phyloP scores from a whole-genome alignment of 2,329 filamentous ascomycete genomes.

The Claviceps africana region DNA sequence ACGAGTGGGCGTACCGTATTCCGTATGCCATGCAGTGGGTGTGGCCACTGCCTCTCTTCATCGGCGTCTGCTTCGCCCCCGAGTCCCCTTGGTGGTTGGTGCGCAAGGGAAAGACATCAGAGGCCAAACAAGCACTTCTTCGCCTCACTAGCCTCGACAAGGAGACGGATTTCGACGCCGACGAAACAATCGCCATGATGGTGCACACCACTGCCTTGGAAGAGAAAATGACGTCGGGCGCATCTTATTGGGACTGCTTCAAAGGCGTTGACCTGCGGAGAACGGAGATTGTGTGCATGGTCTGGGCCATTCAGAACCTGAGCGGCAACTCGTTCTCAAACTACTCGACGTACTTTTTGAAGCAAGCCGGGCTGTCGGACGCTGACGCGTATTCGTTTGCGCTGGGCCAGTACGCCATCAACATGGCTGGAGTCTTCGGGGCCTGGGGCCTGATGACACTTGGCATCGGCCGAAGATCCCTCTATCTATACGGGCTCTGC shows the following conservation, averaged over 20 bases:
- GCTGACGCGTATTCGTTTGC: constrained; percentile 43
- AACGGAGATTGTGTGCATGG: constrained; percentile 56
- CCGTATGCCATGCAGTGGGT: constrained; percentile 67
- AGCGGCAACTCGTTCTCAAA: constrained; percentile 52
- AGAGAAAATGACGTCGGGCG: constrained; percentile 57
- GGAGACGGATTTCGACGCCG: constrained; percentile 61
- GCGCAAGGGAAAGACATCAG: constrained; percentile 46
- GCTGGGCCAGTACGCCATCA: constrained; percentile 53
- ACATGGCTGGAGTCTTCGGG: constrained; percentile 69
- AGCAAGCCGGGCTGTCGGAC: constrained; percentile 41
- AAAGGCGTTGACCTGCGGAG: constrained; percentile 62
- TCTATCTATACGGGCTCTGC: constrained; percentile 65
- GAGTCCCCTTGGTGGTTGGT: constrained; percentile 69
- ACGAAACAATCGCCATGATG: constrained; percentile 87
- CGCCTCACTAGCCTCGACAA: constrained; percentile 48
- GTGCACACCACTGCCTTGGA: constrained; percentile 75
- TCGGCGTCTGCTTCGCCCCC: constrained; percentile 54
- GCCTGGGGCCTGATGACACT: constrained; percentile 68
- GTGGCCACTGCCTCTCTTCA: constrained; percentile 54
- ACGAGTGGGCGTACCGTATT: constrained; percentile 57
- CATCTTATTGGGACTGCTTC: constrained; percentile 74
- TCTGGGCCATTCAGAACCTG: constrained; percentile 50
- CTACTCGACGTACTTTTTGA: constrained; percentile 50
- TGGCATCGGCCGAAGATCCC: constrained; percentile 58
- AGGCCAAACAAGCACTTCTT: constrained; percentile 52